Evolutionary conservation across 352 stramenopile species (phyloP).

Genomic region (Phytophthora pluvialis): DNA sequence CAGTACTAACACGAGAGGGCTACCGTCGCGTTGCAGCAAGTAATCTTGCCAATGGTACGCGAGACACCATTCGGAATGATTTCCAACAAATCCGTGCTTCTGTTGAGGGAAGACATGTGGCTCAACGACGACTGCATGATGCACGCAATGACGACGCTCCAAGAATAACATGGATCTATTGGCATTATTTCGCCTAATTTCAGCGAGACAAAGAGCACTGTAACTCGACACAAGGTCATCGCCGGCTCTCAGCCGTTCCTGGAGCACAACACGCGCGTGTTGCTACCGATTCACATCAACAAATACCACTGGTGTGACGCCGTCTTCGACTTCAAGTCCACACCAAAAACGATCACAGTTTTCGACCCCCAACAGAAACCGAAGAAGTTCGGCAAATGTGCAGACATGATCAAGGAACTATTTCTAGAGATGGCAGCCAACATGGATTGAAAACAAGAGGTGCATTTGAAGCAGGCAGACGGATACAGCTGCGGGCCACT

Average conservation of each 20-base stretch:
- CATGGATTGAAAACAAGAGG: too few species aligned
- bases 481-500: too few species aligned
- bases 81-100: not conserved
- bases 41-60: not conserved
- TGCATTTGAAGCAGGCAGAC: too few species aligned
- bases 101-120: not conserved
- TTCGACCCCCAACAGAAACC: not conserved
- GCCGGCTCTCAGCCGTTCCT: not conserved
- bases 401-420: not conserved
- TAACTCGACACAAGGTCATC: not conserved
- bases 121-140: not conserved
- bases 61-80: not conserved
- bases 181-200: not conserved
- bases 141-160: not conserved
- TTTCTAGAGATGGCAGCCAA: not conserved
- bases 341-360: not conserved
- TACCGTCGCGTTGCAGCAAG: not conserved
- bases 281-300: not conserved
- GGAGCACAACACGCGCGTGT: not conserved
- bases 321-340: not conserved
- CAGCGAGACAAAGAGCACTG: not conserved
- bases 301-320: not conserved
- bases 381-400: not conserved
- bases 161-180: not conserved
- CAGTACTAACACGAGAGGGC: not conserved